phyloP scores from a whole-genome alignment of 805 yeast genomes.

The Saccharomycopsis fermentans region DNA sequence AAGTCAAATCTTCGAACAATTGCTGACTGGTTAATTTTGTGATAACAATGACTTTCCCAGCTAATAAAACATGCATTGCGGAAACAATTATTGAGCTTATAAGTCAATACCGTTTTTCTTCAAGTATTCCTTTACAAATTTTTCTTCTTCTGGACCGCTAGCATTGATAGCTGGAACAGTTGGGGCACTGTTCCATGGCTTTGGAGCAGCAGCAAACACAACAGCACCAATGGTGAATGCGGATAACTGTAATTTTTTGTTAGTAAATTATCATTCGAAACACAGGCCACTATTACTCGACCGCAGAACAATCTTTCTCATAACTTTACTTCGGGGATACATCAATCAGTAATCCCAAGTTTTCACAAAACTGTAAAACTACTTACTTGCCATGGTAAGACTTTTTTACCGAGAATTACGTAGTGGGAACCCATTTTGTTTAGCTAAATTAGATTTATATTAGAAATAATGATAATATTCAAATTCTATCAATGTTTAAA shows the following conservation, averaged over 20 bases:
- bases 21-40: too few relatives aligned
- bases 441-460: not conserved
- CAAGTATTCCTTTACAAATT: conserved; percentile 68
- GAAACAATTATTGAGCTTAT: not conserved
- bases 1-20: too few relatives aligned
- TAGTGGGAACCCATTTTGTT: conserved; percentile 72
- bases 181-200: conserved; percentile 58
- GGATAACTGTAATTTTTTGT: conserved; percentile 41
- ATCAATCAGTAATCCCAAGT: too few relatives aligned
- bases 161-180: conserved; percentile 65
- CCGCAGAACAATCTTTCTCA: not conserved
- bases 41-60: too few relatives aligned
- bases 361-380: not conserved
- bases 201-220: conserved; percentile 53
- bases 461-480: too few relatives aligned
- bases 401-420: conserved; percentile 71
- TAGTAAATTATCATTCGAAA: not conserved
- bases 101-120: conserved; percentile 25
- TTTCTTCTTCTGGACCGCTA: conserved; percentile 78
- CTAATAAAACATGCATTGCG: not conserved
- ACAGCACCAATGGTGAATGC: conserved; percentile 71
- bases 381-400: conserved; percentile 69
- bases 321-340: too few relatives aligned
- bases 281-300: too few relatives aligned
- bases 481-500: too few relatives aligned